Evolutionary conservation across 2,329 filamentous ascomycete genomes (phyloP).

Genomic region (Biscogniauxia sp.): DNA sequence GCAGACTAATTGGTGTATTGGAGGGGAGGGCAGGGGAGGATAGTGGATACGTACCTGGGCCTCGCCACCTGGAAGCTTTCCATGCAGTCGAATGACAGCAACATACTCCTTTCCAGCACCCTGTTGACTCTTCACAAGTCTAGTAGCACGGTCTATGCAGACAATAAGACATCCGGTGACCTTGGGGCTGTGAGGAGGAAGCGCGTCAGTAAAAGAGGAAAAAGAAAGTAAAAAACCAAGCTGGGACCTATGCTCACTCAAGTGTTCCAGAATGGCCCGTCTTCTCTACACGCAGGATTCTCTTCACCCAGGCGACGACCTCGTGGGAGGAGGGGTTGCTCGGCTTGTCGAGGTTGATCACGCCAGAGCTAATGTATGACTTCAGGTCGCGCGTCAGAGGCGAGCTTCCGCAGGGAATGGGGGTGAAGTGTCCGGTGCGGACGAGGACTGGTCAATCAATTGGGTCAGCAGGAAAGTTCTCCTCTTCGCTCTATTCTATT

Average conservation of each 20-base stretch:
- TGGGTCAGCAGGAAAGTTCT: slow-evolving; percentile 25
- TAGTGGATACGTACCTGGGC: slow-evolving; percentile 44
- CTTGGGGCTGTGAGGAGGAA: slow-evolving; percentile 58
- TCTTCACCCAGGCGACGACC: slow-evolving; percentile 99
- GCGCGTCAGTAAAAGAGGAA: background rate
- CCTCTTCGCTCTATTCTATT: slow-evolving; percentile 1
- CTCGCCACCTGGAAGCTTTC: slow-evolving; percentile 90
- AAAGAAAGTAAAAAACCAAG: background rate
- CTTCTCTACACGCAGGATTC: slow-evolving; percentile 91
- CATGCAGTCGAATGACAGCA: slow-evolving; percentile 90
- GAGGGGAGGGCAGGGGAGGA: too few species aligned
- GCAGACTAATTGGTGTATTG: too few species aligned
- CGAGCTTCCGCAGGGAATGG: slow-evolving; percentile 88
- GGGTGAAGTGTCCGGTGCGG: slow-evolving; percentile 93
- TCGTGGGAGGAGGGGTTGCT: slow-evolving; percentile 98
- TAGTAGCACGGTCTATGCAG: slow-evolving; percentile 87
- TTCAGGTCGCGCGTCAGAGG: slow-evolving; percentile 94
- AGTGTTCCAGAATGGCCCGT: slow-evolving; percentile 98
- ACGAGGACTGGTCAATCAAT: slow-evolving; percentile 67
- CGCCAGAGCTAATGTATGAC: slow-evolving; percentile 93
- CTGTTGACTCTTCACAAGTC: slow-evolving; percentile 98
- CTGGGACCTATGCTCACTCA: slow-evolving; percentile 45
- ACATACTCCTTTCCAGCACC: slow-evolving; percentile 99
- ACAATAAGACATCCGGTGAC: slow-evolving; percentile 89
- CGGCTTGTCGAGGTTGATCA: slow-evolving; percentile 97